Base-by-base conservation (phyloP, 768 basidiomycete genomes). In the Lyophyllum decastes region DNA sequence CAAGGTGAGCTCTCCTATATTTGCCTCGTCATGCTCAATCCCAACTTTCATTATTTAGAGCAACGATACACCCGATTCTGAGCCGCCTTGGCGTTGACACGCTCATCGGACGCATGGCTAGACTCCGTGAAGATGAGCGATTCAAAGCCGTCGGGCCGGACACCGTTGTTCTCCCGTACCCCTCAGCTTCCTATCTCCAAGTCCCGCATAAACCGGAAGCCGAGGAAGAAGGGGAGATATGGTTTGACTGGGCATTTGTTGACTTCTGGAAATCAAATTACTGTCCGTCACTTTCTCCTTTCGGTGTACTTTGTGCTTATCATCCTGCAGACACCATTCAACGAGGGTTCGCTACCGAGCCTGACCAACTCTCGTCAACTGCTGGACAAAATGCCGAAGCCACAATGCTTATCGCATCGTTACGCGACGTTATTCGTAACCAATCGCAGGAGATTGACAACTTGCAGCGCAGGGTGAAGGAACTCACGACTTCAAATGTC, bases 221-320 rank as follows among this genome's bases (percentile, higher is more conserved):
- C 34, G 75, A 77, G 51, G 85, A 85, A 60, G 89, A 92, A 66
- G 91, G 86, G 25, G 94, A 95, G 72, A 81, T 97, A 38, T 98
- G 97, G 97, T 92, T 98, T 68, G 95, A 98, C 71, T 98, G 95
- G 94, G 84, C 89, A 0, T 98, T 98, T 73, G 86, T 97, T 6
- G 97, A 99, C 72, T 99, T 98, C 71, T 95, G 94, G 90, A 98
- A 98, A 76, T 95, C 93, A 46, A 95, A 96, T 68, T 97, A 95
- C 68, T 93, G 96, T 96, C 65, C 69, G 91, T 50, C 33, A 72
- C 41, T 46, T 57, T 22, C 10, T 43, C 6, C 4, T 54, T 47
- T 44, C 4, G 16, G 33, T 41, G 35, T 27, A 35, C 54, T 43
- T 50, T 14, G 47, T 16, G 25, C 40, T 55, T 50, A 30, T 56